Conservation (phyloP, 768 basidiomycete species). For the Candolleomyces efflorescens region DNA sequence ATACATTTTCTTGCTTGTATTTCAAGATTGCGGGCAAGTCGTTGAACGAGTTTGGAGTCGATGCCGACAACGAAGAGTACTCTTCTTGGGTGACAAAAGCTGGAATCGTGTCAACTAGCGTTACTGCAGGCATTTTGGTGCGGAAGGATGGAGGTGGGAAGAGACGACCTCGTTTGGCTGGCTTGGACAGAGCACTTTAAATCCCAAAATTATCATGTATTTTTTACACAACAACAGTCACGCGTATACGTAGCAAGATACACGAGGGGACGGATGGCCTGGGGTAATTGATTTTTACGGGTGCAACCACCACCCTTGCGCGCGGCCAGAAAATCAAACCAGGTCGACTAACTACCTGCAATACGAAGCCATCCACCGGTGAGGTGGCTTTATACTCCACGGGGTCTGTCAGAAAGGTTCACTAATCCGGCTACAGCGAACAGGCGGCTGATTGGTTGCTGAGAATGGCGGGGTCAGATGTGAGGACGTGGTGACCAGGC, state of each 20-base stretch:
- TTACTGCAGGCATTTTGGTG: slow-evolving; percentile 35
- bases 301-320: not conserved
- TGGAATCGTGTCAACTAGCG: slow-evolving; percentile 32
- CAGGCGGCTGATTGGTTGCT: too few species aligned
- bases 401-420: too few species aligned
- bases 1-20: slow-evolving; percentile 69
- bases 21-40: slow-evolving; percentile 82
- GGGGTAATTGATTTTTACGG: not conserved
- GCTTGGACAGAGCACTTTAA: not conserved
- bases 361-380: too few species aligned
- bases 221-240: not conserved
- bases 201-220: not conserved
- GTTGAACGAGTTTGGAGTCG: slow-evolving; percentile 80
- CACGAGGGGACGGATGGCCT: not conserved
- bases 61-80: slow-evolving; percentile 60
- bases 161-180: not conserved
- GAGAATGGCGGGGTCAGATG: too few species aligned
- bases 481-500: too few species aligned
- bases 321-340: too few species aligned
- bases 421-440: too few species aligned
- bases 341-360: too few species aligned
- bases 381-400: too few species aligned
- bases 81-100: slow-evolving; percentile 51
- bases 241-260: not conserved
- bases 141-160: not conserved